Percentiles rank a stretch among this genome's conserved stretches.
Evolutionary conservation across 352 stramenopile species (phyloP).

Genomic region (Ochromonadaceae sp.): DNA sequence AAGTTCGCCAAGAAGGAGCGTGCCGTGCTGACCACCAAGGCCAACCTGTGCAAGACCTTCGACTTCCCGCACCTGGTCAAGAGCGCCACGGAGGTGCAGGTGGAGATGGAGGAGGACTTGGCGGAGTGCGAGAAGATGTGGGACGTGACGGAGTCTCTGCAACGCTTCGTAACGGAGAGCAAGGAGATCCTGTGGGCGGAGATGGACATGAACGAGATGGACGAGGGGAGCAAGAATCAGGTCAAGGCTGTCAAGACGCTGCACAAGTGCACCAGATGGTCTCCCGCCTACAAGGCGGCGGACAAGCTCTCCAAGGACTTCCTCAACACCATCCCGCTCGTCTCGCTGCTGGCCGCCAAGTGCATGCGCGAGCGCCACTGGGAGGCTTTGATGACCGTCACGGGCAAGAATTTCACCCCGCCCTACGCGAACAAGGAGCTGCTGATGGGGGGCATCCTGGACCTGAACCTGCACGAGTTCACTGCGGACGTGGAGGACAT

Average conservation of each 20-base stretch:
- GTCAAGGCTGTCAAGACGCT: conserved; percentile 81
- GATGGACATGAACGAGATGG: conserved; percentile 74
- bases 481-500: conserved; percentile 87
- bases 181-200: conserved; percentile 73
- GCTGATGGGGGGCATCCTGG: conserved; percentile 64
- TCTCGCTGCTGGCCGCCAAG: conserved; percentile 43
- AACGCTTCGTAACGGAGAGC: conserved; percentile 59
- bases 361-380: conserved; percentile 81
- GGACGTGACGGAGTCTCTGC: conserved; percentile 57
- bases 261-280: conserved; percentile 80
- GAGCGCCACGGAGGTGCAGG: conserved; percentile 60
- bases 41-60: conserved; percentile 74
- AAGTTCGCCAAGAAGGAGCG: conserved; percentile 57
- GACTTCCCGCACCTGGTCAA: conserved; percentile 82
- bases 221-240: conserved; percentile 79
- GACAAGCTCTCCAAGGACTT: conserved; percentile 58
- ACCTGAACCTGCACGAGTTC: conserved; percentile 79
- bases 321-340: conserved; percentile 51
- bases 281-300: conserved; percentile 64
- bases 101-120: conserved; percentile 61
- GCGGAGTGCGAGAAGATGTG: conserved; percentile 56
- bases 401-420: conserved; percentile 65
- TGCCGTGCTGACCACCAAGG: conserved; percentile 71
- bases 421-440: conserved; percentile 78
- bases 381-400: conserved; percentile 65